Base-by-base conservation (phyloP, 1,139 yeast species). In the Sugiyamaella paludigena region DNA sequence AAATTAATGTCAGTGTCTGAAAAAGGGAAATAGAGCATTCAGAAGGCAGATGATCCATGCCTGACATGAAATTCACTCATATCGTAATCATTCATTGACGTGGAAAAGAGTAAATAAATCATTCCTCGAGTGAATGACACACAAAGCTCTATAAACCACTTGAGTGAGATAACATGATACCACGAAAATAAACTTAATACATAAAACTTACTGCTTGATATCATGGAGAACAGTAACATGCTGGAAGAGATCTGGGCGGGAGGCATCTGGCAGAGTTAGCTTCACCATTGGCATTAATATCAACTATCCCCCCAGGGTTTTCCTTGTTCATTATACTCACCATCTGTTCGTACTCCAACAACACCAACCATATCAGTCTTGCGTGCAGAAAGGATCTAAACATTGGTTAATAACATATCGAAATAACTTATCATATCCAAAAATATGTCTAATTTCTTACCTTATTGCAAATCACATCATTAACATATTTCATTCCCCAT, bases 311-410 rank as follows among this genome's bases (percentile, higher is more conserved):
- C 24, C 19, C 27, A 16, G 38, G n/a, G n/a, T n/a, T n/a, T n/a
- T n/a, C n/a, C n/a, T n/a, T n/a, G n/a, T n/a, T n/a, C n/a, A n/a
- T n/a, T 8, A 19, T 15, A 36, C 49, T 13, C 33, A 47, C 48
- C 10, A 16, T 31, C 19, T 34, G 67, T 42, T 53, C 78, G 74
- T 26, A 71, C 71, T 1, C 72, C 67, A 1, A 79, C 66, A 2
- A 81, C 63, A 0, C 81, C 77, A 1, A 81, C 71, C 36, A 69
- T 68, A 57, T 83, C 88, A 3, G 81, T 76, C 58, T 81, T 81
- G 40, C 87, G 70, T 5, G 74, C 83, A 46, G 74, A 69, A 33
- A 72, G 41, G 9, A 73, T 58, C 60, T 63, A 34, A 27, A 43
- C n/a, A 9, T 30, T 13, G n/a, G 13, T 13, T 11, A 31, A 2